A percentile compares a stretch with the other conserved stretches of the same genome.
Evolutionary conservation across 768 basidiomycete species (phyloP).

Genomic region (Hortiboletus campestris): DNA sequence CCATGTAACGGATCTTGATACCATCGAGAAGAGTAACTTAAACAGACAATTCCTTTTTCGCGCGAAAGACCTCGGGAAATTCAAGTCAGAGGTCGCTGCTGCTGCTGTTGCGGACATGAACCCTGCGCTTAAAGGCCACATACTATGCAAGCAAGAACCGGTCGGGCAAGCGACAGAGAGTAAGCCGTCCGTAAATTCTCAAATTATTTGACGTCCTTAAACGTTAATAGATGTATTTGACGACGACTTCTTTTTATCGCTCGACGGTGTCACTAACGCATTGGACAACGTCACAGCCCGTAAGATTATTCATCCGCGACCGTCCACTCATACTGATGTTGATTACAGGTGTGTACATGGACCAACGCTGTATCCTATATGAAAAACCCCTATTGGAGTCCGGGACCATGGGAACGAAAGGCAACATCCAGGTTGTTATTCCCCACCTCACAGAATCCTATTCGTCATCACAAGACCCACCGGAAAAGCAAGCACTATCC

Average conservation of each 20-base stretch:
- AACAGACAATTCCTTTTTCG: constrained; percentile 99
- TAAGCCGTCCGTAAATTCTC: constrained; percentile 38
- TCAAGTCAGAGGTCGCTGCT: constrained; percentile 94
- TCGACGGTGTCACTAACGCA: constrained; percentile 97
- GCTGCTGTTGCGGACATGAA: constrained; percentile 95
- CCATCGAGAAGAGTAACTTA: constrained; percentile 98
- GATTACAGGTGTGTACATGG: constrained; percentile 89
- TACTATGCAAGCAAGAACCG: constrained; percentile 85
- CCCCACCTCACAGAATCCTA: constrained; percentile 96
- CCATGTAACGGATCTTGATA: constrained; percentile 95
- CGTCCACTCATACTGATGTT: constrained; percentile 1
- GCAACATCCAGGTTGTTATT: constrained; percentile 93
- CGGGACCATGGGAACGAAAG: constrained; percentile 97
- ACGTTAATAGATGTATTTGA: constrained; percentile 70
- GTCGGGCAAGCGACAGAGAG: constrained; percentile 93
- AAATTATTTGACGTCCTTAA: constrained; percentile 12
- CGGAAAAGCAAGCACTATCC: constrained; percentile 94
- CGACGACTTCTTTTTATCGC: constrained; percentile 79
- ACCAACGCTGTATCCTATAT: constrained; percentile 95
- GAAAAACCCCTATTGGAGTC: constrained; percentile 95
- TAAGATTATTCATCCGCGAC: constrained; percentile 38
- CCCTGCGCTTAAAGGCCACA: constrained; percentile 82
- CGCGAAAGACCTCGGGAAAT: constrained; percentile 92
- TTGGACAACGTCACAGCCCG: constrained; percentile 96
- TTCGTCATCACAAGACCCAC: constrained; percentile 96